Percentiles rank a stretch among this genome's conserved stretches.
Conservation (phyloP, 2,329 filamentous ascomycete genomes). For the Westerdykella ornata region DNA sequence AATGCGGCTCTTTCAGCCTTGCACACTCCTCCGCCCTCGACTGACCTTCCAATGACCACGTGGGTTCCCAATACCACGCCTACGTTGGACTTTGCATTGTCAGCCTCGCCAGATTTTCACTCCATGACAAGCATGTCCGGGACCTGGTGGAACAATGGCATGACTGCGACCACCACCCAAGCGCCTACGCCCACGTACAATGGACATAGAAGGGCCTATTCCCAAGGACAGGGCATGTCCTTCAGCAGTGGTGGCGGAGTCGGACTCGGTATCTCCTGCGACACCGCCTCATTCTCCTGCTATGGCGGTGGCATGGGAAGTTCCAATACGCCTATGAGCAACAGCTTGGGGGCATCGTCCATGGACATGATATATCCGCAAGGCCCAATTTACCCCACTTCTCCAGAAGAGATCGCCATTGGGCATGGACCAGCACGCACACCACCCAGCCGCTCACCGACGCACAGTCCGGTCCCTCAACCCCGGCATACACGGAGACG, state of each 20-base stretch:
- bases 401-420: slow-evolving; percentile 15
- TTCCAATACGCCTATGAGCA: background rate
- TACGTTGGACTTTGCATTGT: slow-evolving; percentile 27
- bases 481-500: slow-evolving; percentile 23
- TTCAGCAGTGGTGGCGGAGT: slow-evolving; percentile 10
- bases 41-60: slow-evolving; percentile 22
- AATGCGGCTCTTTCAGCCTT: slow-evolving; percentile 33
- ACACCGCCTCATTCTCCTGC: slow-evolving; percentile 17
- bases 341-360: slow-evolving; percentile 10
- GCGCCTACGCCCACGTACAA: slow-evolving; percentile 14
- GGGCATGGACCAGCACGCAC: slow-evolving; percentile 8
- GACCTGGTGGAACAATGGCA: slow-evolving; percentile 22
- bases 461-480: slow-evolving; percentile 14
- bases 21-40: slow-evolving; percentile 32
- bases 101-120: slow-evolving; percentile 26
- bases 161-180: slow-evolving; percentile 11
- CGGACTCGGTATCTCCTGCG: slow-evolving; percentile 31
- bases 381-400: slow-evolving; percentile 10
- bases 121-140: slow-evolving; percentile 14
- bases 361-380: slow-evolving; percentile 14
- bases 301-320: slow-evolving; percentile 11
- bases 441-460: slow-evolving; percentile 19
- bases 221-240: background rate
- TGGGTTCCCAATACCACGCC: slow-evolving; percentile 27
- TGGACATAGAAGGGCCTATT: slow-evolving; percentile 9